A percentile compares a stretch with the other conserved stretches of the same genome.
Conservation (phyloP, 345 rosid genomes). For the Sisymbrium altissimum region DNA sequence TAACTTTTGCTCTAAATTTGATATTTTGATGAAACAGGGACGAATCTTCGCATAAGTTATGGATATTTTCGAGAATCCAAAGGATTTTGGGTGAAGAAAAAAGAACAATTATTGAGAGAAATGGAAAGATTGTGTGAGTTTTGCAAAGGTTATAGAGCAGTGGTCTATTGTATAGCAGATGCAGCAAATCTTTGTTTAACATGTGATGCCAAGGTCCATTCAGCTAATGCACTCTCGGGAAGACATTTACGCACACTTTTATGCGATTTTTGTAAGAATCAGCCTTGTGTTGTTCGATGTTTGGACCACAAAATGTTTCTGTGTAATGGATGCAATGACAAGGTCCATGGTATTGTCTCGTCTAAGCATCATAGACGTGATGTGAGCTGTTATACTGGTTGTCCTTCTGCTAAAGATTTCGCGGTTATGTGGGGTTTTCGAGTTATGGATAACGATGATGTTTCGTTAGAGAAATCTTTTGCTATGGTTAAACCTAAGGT, state of each 20-base stretch:
- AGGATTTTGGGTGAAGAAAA: background rate
- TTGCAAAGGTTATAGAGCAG: conserved; percentile 63
- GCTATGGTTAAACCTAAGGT: conserved; percentile 15
- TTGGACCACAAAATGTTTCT: conserved; percentile 58
- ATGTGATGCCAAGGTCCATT: conserved; percentile 86
- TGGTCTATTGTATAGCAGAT: conserved; percentile 82
- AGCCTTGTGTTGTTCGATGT: conserved; percentile 55
- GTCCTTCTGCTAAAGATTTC: conserved; percentile 74
- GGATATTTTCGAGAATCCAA: conserved; percentile 3
- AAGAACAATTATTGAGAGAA: background rate
- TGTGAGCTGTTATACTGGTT: conserved; percentile 59
- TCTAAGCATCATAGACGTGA: conserved; percentile 48
- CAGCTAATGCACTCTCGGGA: conserved; percentile 76
- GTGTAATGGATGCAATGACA: conserved; percentile 58
- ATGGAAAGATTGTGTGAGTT: conserved; percentile 75
- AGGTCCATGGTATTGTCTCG: conserved; percentile 41
- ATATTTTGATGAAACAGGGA: conserved; percentile 29
- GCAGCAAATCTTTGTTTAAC: conserved; percentile 76
- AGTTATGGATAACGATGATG: conserved; percentile 27
- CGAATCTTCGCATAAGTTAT: conserved; percentile 9
- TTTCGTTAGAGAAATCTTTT: conserved; percentile 5
- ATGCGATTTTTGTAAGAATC: conserved; percentile 54
- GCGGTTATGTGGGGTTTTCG: conserved; percentile 61
- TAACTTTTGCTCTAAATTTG: conserved; percentile 1
- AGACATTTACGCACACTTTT: conserved; percentile 73